Evolutionary conservation across 1,284 basidiomycete species (phyloP).

Genomic region (Anthracocystis setariae): DNA sequence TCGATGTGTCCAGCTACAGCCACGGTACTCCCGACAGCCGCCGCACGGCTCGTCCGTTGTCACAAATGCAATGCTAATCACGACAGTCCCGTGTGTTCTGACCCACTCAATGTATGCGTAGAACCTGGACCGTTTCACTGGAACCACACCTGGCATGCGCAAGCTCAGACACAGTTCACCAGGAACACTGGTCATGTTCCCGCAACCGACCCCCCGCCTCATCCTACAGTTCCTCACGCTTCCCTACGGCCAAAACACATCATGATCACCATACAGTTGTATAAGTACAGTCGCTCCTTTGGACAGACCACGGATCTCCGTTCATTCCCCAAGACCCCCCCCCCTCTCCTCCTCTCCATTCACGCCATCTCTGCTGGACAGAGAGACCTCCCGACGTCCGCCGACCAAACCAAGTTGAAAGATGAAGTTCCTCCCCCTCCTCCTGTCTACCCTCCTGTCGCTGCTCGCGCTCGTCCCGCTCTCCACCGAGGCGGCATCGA

Average conservation of each 20-base stretch:
- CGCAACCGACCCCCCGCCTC: no score
- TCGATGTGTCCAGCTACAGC: background rate
- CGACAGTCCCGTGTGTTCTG: slow-evolving; percentile 1
- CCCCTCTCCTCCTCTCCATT: background rate
- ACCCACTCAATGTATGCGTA: background rate
- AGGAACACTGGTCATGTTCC: no score
- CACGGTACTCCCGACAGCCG: no score
- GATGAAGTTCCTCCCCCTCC: slow-evolving; percentile 45
- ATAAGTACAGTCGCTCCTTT: slow-evolving; percentile 30
- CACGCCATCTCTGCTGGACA: slow-evolving; percentile 24
- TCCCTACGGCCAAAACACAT: background rate
- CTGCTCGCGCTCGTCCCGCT: slow-evolving; percentile 19
- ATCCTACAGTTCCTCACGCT: background rate
- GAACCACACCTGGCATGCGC: background rate
- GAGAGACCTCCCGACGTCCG: slow-evolving; percentile 13
- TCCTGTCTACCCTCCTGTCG: slow-evolving; percentile 19
- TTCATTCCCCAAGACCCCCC: slow-evolving; percentile 1
- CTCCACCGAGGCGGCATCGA: slow-evolving; percentile 21
- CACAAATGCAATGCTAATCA: background rate
- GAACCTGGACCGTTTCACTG: background rate
- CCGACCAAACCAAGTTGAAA: background rate
- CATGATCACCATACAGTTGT: slow-evolving; percentile 2
- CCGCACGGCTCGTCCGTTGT: no score
- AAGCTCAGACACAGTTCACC: background rate
- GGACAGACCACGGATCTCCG: slow-evolving; percentile 28